phyloP scores from a whole-genome alignment of 2,329 filamentous ascomycete species.

The Trichoderma koningii region DNA sequence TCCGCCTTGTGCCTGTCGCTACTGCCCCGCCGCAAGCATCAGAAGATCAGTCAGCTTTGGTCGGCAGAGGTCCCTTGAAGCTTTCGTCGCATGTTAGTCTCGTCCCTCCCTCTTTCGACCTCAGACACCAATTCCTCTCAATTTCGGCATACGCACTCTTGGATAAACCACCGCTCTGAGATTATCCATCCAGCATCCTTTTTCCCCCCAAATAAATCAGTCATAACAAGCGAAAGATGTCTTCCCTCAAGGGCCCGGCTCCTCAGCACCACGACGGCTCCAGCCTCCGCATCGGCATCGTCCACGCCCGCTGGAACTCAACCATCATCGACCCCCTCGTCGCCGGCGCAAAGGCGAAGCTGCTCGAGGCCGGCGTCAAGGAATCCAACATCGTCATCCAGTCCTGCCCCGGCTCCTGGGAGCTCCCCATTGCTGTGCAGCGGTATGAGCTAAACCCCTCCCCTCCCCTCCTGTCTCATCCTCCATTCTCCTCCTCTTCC shows the following conservation, averaged over 20 bases:
- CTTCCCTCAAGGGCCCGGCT: conserved; percentile 58
- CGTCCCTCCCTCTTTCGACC: not conserved
- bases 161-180: not conserved
- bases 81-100: conserved; percentile 8
- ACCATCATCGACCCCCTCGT: conserved; percentile 85
- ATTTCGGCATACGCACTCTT: not conserved
- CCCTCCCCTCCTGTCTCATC: conserved; percentile 26
- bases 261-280: conserved; percentile 65
- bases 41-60: conserved; percentile 4
- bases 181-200: not conserved
- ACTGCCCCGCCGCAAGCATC: conserved; percentile 18
- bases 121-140: not conserved
- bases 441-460: conserved; percentile 54
- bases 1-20: not conserved
- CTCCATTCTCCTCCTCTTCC: not conserved
- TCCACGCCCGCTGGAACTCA: conserved; percentile 95
- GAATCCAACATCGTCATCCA: conserved; percentile 87
- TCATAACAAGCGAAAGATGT: conserved; percentile 9
- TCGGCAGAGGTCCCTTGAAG: not conserved
- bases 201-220: not conserved
- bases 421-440: conserved; percentile 88
- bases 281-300: conserved; percentile 84
- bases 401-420: conserved; percentile 91
- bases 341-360: conserved; percentile 74
- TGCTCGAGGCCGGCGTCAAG: conserved; percentile 77